Percentiles rank a stretch among this genome's conserved stretches.
Evolutionary conservation across 2,329 filamentous ascomycete genomes (phyloP).

Genomic region (Tolypocladium ovalisporum): DNA sequence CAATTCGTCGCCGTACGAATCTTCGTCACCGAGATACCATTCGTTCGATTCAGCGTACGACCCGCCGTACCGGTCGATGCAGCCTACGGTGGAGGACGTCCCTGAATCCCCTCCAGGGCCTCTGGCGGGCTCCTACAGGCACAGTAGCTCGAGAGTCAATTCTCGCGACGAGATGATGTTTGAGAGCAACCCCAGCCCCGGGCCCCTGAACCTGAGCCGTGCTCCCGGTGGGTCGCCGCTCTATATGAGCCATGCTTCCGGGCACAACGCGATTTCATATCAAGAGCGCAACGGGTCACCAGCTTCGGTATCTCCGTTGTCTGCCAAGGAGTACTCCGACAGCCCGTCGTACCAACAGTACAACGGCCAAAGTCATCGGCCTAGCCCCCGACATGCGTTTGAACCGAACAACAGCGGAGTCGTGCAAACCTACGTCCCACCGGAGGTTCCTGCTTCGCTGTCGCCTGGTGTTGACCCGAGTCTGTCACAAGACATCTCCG

Average conservation of each 20-base stretch:
- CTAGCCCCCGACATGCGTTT: constrained; percentile 22
- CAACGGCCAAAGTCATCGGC: constrained; percentile 18
- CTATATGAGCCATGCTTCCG: constrained; percentile 12
- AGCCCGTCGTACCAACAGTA: constrained; percentile 18
- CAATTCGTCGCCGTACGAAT: constrained; percentile 21
- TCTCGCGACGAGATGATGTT: constrained; percentile 27
- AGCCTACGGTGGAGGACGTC: constrained; percentile 53
- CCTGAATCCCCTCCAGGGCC: constrained; percentile 36
- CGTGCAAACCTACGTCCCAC: constrained; percentile 28
- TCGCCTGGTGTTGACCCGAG: constrained; percentile 50
- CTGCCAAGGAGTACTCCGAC: constrained; percentile 23
- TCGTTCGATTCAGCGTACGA: constrained; percentile 40
- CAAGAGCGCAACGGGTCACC: constrained; percentile 9
- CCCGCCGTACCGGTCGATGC: constrained; percentile 39
- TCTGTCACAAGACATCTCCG: constrained; percentile 44
- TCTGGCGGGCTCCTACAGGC: constrained; percentile 14
- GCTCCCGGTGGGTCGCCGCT: constrained; percentile 18
- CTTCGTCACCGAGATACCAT: constrained; percentile 31
- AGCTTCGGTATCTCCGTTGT: constrained; percentile 18
- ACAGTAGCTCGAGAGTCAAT: constrained; percentile 12
- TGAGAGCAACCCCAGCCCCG: constrained; percentile 28
- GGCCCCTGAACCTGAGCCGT: constrained; percentile 31
- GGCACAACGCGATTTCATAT: constrained; percentile 11
- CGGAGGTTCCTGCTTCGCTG: constrained; percentile 43
- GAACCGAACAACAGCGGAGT: constrained; percentile 21